phyloP scores from a whole-genome alignment of 1,284 basidiomycete species.

The Trametes hirsuta region DNA sequence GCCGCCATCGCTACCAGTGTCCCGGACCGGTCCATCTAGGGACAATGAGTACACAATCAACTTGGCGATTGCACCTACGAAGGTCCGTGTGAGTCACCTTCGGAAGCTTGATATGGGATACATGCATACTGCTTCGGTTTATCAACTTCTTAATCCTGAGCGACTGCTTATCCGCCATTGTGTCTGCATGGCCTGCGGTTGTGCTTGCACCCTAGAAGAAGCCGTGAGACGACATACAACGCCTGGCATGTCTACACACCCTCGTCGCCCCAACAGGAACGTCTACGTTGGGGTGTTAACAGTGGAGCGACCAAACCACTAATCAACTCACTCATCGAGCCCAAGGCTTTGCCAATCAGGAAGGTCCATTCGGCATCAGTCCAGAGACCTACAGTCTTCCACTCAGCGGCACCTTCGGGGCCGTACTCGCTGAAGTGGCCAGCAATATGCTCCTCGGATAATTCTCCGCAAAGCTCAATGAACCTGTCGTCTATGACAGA shows the following conservation, averaged over 20 bases:
- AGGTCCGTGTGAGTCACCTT: background rate
- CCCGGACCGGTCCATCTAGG: conserved; percentile 72
- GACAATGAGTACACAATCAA: conserved; percentile 92
- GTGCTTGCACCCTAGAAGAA: conserved; percentile 56
- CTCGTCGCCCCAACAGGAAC: conserved; percentile 72
- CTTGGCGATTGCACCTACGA: conserved; percentile 78
- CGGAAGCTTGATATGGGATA: conserved; percentile 3
- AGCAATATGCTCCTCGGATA: conserved; percentile 79
- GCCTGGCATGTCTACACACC: conserved; percentile 40
- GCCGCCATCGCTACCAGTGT: conserved; percentile 38
- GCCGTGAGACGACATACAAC: background rate
- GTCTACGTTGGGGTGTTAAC: conserved; percentile 43
- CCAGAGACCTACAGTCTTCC: conserved; percentile 90
- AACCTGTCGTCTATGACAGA: conserved; percentile 82
- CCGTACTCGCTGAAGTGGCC: conserved; percentile 57
- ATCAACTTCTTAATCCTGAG: conserved; percentile 80
- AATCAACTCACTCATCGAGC: conserved; percentile 78
- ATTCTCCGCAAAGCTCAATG: conserved; percentile 78
- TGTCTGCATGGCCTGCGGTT: conserved; percentile 72
- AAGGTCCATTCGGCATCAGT: conserved; percentile 85
- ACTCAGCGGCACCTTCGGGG: conserved; percentile 55
- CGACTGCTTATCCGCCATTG: conserved; percentile 62
- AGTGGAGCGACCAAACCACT: background rate
- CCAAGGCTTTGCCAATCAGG: conserved; percentile 85
- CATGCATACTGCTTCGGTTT: conserved; percentile 64